Base-by-base conservation (phyloP, 2,329 filamentous ascomycete genomes). In the Teratosphaeria nubilosa region DNA sequence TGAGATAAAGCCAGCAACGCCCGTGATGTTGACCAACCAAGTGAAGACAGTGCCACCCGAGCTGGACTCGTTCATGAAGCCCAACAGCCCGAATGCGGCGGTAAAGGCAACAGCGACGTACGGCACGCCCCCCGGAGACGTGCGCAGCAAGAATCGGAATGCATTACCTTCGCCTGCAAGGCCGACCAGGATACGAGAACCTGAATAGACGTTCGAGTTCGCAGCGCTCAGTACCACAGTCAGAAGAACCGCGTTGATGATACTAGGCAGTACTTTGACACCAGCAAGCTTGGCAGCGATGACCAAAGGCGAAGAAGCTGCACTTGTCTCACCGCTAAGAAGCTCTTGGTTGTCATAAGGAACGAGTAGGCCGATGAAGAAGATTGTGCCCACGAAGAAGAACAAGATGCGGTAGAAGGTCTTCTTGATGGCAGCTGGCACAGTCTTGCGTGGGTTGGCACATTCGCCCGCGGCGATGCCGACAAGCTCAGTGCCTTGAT, bases 1-100 rank as follows among this genome's bases (percentile, higher is more conserved):
- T 69, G 88, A 87, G 73, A 90, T 85, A 14, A 90, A 79, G 66
- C 88, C 86, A 1, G 86, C 88, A 0, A 88, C 86, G 11, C 88
- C 90, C 20, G 89, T 78, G 67, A 89, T 73, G 59, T 82, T 86
- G 48, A 88, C 81, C 63, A 91, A 84, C 87, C 87, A 91, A 52
- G 78, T 78, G 61, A 91, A 75, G 1, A 91, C 88, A 78, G 86
- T 81, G 51, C 86, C 79, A 22, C 80, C 83, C 69, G 86, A 87
- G 61, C 82, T 80, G 7, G 82, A 86, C 20, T 92, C 79, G 70
- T 91, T 86, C 53, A 91, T 75, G 72, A 91, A 94, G 2, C 85
- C 82, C 11, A 95, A 75, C 6, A 90, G 76, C 1, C 86, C 82
- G 65, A 94, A 84, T 3, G 82, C 70, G 53, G 90, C 78, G 0